Evolutionary conservation across 1,284 basidiomycete genomes (phyloP).

Genomic region (Ceratobasidium sp.): DNA sequence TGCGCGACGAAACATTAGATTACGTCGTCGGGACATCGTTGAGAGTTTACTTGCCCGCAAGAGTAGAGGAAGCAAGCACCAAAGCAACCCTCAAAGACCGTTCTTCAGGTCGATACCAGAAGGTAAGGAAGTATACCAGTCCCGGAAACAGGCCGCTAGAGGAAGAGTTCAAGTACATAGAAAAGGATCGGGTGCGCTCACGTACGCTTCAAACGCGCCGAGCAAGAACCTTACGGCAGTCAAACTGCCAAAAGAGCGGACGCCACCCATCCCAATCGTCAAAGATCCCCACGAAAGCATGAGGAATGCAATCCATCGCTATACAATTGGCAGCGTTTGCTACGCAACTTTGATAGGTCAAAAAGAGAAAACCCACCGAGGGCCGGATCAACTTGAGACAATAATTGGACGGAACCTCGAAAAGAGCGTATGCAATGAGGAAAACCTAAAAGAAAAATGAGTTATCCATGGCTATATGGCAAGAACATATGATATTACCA

Average conservation of each 20-base stretch:
- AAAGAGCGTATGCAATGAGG: constrained; percentile 27
- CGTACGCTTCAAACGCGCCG: constrained; percentile 34
- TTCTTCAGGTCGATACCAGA: constrained; percentile 61
- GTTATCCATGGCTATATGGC: not conserved
- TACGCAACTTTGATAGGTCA: not conserved
- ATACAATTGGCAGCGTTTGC: too few relatives aligned
- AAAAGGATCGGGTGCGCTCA: not conserved
- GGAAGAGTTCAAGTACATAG: not conserved
- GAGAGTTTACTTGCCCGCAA: constrained; percentile 10
- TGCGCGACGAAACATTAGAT: constrained; percentile 55
- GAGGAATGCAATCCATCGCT: constrained; percentile 39
- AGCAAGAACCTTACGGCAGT: constrained; percentile 34
- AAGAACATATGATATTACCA: not conserved
- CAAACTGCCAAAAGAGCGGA: constrained; percentile 27
- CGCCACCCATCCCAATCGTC: constrained; percentile 22
- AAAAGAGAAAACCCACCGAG: constrained; percentile 13
- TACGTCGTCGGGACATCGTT: not conserved
- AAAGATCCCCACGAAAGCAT: constrained; percentile 35
- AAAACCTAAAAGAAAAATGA: constrained; percentile 3
- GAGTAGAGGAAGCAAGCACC: constrained; percentile 56
- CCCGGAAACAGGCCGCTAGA: constrained; percentile 34
- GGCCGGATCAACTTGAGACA: constrained; percentile 35
- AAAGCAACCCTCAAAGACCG: constrained; percentile 60
- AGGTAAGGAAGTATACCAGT: constrained; percentile 54
- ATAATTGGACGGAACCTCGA: constrained; percentile 43